A percentile compares a stretch with the other conserved stretches of the same genome.
Conservation (phyloP, 768 basidiomycete species). For the Boletus subparvulus region DNA sequence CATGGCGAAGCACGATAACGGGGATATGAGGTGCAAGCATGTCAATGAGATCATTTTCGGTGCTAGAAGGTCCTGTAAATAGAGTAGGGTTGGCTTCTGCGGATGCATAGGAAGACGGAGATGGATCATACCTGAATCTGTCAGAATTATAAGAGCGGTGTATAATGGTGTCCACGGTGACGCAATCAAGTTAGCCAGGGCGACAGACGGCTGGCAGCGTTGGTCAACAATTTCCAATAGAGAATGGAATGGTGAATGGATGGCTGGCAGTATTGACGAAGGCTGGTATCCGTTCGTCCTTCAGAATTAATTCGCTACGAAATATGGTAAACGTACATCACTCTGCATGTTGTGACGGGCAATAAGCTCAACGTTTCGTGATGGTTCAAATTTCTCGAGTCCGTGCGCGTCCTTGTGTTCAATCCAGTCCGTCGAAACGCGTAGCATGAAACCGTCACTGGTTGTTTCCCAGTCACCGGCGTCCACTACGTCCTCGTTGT, state of each 20-base stretch:
- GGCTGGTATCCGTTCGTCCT: constrained; percentile 20
- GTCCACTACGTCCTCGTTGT: constrained; percentile 70
- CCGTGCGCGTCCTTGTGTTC: constrained; percentile 66
- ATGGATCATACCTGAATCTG: constrained; percentile 43
- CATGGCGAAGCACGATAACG: constrained; percentile 51
- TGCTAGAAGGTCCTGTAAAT: constrained; percentile 26
- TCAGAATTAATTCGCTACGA: constrained; percentile 4
- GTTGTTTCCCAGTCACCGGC: constrained; percentile 56
- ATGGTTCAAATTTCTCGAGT: constrained; percentile 63
- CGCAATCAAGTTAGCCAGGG: constrained; percentile 53
- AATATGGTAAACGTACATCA: constrained; percentile 43
- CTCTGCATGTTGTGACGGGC: constrained; percentile 43
- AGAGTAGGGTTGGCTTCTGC: constrained; percentile 1
- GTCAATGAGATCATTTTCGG: constrained; percentile 49
- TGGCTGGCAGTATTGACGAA: constrained; percentile 39
- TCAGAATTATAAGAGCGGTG: constrained; percentile 57
- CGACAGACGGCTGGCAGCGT: constrained; percentile 48
- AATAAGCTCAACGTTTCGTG: constrained; percentile 62
- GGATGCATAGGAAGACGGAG: background rate
- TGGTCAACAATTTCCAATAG: constrained; percentile 55
- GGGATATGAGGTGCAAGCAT: constrained; percentile 54
- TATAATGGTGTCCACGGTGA: constrained; percentile 58
- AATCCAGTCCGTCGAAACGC: constrained; percentile 71
- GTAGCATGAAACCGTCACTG: constrained; percentile 43
- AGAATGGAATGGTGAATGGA: constrained; percentile 57